A percentile compares a stretch with the other conserved stretches of the same genome.
phyloP scores from a whole-genome alignment of 1,284 basidiomycete species.

The Sparassis latifolia region DNA sequence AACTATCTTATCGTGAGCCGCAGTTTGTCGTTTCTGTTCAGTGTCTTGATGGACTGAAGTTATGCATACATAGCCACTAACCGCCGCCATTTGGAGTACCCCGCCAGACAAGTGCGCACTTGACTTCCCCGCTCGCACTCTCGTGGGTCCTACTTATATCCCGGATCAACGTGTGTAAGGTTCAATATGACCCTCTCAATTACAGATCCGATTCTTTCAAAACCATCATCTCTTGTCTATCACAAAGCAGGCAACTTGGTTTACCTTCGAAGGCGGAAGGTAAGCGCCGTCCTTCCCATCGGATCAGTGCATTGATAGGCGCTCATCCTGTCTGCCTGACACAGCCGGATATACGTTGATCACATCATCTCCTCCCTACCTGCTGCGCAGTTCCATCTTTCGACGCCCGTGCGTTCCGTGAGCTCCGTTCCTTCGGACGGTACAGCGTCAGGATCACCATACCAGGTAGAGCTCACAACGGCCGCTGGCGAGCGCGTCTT shows the following conservation, averaged over 20 bases:
- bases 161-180: not conserved
- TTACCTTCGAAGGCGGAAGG: conserved; percentile 74
- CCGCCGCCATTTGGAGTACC: conserved; percentile 78
- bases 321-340: no score
- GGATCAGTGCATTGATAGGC: no score
- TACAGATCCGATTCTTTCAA: conserved; percentile 64
- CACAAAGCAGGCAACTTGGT: conserved; percentile 69
- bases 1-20: conserved; percentile 77
- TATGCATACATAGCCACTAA: no score
- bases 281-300: conserved; percentile 16
- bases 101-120: conserved; percentile 66
- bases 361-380: conserved; percentile 54
- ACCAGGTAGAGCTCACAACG: conserved; percentile 36
- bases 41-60: no score
- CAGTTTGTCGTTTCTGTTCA: not conserved
- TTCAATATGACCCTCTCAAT: not conserved
- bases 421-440: conserved; percentile 5
- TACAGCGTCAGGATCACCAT: not conserved
- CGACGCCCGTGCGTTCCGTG: conserved; percentile 46
- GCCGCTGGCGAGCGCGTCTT: conserved; percentile 32
- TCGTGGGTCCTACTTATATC: conserved; percentile 34
- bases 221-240: conserved; percentile 80
- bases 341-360: conserved; percentile 61
- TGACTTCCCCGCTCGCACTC: conserved; percentile 68
- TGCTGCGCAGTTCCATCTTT: conserved; percentile 49